These are phyloP conservation scores for Candida sanyaensis DNA, from an alignment of 1,139 yeast genomes.

Conservation along the genomic window DNA sequence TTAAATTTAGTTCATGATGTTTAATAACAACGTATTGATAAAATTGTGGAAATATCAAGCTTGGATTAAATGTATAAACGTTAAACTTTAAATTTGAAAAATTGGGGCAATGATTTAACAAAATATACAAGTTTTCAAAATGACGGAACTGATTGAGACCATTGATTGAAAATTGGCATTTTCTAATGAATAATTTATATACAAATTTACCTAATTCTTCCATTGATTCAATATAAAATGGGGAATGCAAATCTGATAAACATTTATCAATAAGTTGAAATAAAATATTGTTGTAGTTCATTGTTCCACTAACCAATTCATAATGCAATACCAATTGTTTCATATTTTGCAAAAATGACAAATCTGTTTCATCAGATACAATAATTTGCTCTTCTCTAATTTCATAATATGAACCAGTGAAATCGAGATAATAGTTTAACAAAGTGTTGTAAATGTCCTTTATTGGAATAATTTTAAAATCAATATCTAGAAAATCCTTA, in stretches of 20 bases:
- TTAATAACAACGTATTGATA: constrained; percentile 15
- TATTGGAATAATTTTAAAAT: neutral
- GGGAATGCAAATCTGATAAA: neutral
- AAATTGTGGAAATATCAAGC: constrained; percentile 27
- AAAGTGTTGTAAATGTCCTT: constrained; percentile 6
- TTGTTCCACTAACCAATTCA: neutral
- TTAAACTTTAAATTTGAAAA: constrained; percentile 15
- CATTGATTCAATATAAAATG: neutral
- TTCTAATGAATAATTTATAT: constrained; percentile 8
- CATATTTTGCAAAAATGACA: neutral
- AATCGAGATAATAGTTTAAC: constrained; percentile 12
- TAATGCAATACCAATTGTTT: neutral
- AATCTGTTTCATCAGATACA: neutral
- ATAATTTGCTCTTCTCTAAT: neutral
- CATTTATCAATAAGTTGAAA: neutral
- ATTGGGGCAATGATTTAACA: constrained; percentile 13
- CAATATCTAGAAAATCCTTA: constrained; percentile 1
- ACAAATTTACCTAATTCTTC: constrained; percentile 4
- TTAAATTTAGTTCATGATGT: neutral
- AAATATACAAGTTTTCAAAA: constrained; percentile 25
- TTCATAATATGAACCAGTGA: constrained; percentile 2
- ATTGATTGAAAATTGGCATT: constrained; percentile 15
- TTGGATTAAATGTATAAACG: constrained; percentile 25
- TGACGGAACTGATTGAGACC: constrained; percentile 14
- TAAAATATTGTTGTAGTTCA: neutral